Evolutionary conservation across 2,329 filamentous ascomycete species (phyloP).

Genomic region (Pseudopithomyces chartarum): DNA sequence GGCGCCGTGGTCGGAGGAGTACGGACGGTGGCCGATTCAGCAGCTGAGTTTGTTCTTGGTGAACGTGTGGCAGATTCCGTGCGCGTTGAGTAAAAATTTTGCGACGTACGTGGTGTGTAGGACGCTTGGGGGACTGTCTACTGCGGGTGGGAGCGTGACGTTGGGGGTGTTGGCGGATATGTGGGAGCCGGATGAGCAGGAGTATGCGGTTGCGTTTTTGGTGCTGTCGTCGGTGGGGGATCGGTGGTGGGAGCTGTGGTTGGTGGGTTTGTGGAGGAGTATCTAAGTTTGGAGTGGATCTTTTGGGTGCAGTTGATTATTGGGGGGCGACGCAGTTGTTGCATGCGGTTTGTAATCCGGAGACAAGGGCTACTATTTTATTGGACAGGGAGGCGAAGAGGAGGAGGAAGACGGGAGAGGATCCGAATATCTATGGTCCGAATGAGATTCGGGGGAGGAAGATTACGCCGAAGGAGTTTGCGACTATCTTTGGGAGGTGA

Average conservation of each 20-base stretch:
- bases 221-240: conserved; percentile 62
- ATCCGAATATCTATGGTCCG: conserved; percentile 69
- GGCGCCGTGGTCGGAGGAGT: conserved; percentile 62
- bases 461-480: conserved; percentile 50
- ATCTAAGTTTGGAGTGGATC: conserved; percentile 67
- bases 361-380: conserved; percentile 75
- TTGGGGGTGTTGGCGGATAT: conserved; percentile 69
- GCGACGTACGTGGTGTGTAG: conserved; percentile 51
- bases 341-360: conserved; percentile 72
- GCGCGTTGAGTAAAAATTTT: conserved; percentile 50
- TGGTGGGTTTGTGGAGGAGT: conserved; percentile 58
- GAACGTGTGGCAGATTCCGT: conserved; percentile 59
- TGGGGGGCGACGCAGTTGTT: conserved; percentile 70
- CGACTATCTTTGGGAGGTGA: conserved; percentile 52
- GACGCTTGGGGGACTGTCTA: conserved; percentile 62
- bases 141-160: conserved; percentile 67
- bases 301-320: conserved; percentile 87
- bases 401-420: conserved; percentile 65
- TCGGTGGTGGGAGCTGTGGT: conserved; percentile 61
- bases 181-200: conserved; percentile 62
- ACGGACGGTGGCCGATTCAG: conserved; percentile 58
- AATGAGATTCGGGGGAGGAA: conserved; percentile 60
- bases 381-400: conserved; percentile 78
- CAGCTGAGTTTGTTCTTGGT: conserved; percentile 58
- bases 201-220: conserved; percentile 65